A percentile compares a stretch with the other conserved stretches of the same genome.
These are phyloP conservation scores for Penicillium psychrosexuale DNA, from an alignment of 2,329 filamentous ascomycete genomes.

Conservation along the genomic window DNA sequence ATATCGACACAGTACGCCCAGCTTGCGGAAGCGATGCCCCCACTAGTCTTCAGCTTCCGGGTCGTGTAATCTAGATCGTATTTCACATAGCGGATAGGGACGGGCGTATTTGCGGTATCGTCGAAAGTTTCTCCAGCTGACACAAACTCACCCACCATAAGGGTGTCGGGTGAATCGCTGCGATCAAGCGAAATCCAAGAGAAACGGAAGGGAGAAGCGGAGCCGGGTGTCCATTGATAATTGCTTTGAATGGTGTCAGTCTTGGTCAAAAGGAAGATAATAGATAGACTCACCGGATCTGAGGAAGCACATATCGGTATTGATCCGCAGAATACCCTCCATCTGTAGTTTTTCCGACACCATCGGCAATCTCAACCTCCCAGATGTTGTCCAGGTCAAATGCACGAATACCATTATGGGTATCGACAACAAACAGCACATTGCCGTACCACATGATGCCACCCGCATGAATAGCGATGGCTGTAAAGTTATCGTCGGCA, in stretches of 20 bases:
- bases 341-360: constrained; percentile 29
- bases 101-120: not conserved
- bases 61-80: constrained; percentile 32
- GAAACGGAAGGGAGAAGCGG: constrained; percentile 30
- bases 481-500: constrained; percentile 32
- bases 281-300: constrained; percentile 27
- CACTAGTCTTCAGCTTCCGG: constrained; percentile 23
- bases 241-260: not conserved
- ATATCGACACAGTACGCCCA: constrained; percentile 37
- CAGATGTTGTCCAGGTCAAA: constrained; percentile 41
- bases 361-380: constrained; percentile 33
- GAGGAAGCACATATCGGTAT: constrained; percentile 38
- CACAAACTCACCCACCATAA: constrained; percentile 38
- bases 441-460: constrained; percentile 40
- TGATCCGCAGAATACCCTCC: constrained; percentile 31
- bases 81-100: constrained; percentile 31
- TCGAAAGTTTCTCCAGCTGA: constrained; percentile 17
- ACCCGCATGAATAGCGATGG: constrained; percentile 36
- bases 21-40: constrained; percentile 19
- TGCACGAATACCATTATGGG: constrained; percentile 33
- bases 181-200: constrained; percentile 39
- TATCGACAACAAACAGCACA: constrained; percentile 38
- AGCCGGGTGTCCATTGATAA: constrained; percentile 12
- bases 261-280: not conserved
- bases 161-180: constrained; percentile 29